Base-by-base conservation (phyloP, 208 protist species). In the Sergeia podlipaevii region DNA sequence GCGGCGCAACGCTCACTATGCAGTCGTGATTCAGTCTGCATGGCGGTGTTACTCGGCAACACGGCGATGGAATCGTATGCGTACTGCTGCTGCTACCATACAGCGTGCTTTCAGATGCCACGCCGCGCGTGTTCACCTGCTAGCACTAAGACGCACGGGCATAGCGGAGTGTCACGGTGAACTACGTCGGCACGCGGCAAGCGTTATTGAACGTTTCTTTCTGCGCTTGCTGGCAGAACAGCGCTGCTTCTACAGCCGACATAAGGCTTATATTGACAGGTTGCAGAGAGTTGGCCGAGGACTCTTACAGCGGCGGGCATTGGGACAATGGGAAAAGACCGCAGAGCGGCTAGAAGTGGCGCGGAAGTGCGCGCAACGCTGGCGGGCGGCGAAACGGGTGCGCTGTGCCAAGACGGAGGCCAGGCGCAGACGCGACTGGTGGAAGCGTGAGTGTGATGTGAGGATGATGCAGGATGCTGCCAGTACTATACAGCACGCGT, bases 401-500 rank as follows among this genome's bases (percentile, higher is more conserved):
- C 64, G 57, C 39, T 52, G 28, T 18, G 61, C 63, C 5, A 28
- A 52, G 18, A 47, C 3, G 3, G 23, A 17, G 8, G 11, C 26
- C 4, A 21, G 37, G 4, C 20, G 26, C 8, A 34, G 42, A 7
- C 49, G 29, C 1, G 49, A 41, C 8, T 23, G 21, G 11, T 42
- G 48, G 7, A 32, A 47, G 24, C 41, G 36, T 13, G 24, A 53
- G n/a, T 65, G 49, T 10, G 11, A 24, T 6, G 15, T 49, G 3
- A 21, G 21, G 13, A 34, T 74, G 30, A 29, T 45, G n/a, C 34
- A 21, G 2, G 81, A 89, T 46, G 81, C 81, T 1, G 74, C 69
- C 1, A 28, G 58, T 17, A 78, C 77, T 0, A 83, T 89, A 38
- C 67, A 89, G 37, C 64, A 65, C 0, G 51, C 70, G 8, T 89